A percentile compares a stretch with the other conserved stretches of the same genome.
Conservation (phyloP, 768 basidiomycete species). For the Suillus subluteus region DNA sequence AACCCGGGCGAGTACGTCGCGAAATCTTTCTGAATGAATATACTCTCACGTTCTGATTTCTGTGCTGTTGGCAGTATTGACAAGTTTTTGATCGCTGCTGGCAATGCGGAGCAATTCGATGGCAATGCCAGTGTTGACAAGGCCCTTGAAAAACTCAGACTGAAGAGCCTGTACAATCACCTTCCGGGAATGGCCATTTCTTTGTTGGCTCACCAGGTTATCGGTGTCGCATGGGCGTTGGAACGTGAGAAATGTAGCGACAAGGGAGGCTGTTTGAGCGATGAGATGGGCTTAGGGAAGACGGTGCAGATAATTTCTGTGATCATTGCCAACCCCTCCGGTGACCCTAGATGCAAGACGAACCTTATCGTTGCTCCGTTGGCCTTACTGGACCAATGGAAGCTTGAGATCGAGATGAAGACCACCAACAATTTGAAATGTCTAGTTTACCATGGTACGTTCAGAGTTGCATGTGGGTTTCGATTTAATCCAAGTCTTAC, state of each 20-base stretch:
- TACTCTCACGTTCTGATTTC: conserved; percentile 5
- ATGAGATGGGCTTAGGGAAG: conserved; percentile 61
- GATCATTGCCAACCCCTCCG: conserved; percentile 56
- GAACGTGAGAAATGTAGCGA: conserved; percentile 33
- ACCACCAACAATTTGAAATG: conserved; percentile 52
- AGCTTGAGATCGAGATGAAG: conserved; percentile 60
- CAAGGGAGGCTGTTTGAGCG: conserved; percentile 37
- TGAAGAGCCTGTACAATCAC: conserved; percentile 48
- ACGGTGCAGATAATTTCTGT: conserved; percentile 65
- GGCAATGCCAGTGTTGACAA: conserved; percentile 61
- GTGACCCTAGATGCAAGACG: conserved; percentile 55
- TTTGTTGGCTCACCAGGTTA: conserved; percentile 71
- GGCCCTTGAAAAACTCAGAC: conserved; percentile 55
- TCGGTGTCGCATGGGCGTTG: conserved; percentile 52
- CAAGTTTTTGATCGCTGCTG: conserved; percentile 56
- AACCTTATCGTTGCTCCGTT: conserved; percentile 71
- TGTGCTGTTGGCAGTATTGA: conserved; percentile 40
- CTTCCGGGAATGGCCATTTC: conserved; percentile 63
- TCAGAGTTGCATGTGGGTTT: not conserved
- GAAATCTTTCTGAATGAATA: not conserved
- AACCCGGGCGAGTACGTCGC: conserved; percentile 51
- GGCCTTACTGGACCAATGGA: conserved; percentile 71
- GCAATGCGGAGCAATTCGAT: conserved; percentile 62
- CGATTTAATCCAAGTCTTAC: not conserved
- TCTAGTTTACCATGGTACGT: conserved; percentile 63